Base-by-base conservation (phyloP, 31 red algal genomes). In the Asparagopsis taxiformis region DNA sequence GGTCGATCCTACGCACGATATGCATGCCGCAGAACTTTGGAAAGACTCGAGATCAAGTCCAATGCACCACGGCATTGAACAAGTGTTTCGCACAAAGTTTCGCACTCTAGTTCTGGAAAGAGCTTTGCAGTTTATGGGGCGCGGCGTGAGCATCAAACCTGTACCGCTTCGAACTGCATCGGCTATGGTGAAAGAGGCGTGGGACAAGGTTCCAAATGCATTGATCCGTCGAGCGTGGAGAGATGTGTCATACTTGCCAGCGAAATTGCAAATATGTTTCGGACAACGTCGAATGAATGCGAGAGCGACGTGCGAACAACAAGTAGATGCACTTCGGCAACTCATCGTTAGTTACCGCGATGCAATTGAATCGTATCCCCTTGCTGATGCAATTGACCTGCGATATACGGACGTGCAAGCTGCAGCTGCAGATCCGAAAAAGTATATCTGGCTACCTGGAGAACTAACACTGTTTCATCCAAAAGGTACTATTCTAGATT, bases 31-130 rank as follows among this genome's bases (percentile, higher is more conserved):
- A 3, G 16, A 22, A 17, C 16, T n/a, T 36, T 68, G 28, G 51
- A 51, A 24, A 16, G 8, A 22, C 43, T 13, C 41, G 41, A 25
- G 34, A 29, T 54, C 33, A 19, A 72, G 44, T 72, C 68, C 68
- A 17, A 22, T 72, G 13, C 33, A 53, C 33, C 49, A 51, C 22
- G 68, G 68, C 15, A 72, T 72, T 53, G 68, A 72, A 41, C 36
- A 72, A 0, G 11, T 31, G 3, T 72, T 72, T 53, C 68, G 68
- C 5, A 35, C 68, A 54, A 72, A 72, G 13, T 72, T 54, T 31
- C 68, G 68, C 43, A 31, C 15, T 19, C 13, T 34, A 16, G 68
- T 72, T 25, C 20, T 72, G 3, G 50, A 72, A 16, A 24, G 50
- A 25, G 68, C 68, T 3, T 10, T 72, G 31, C 26, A 29, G 33